Evolutionary conservation across 768 basidiomycete genomes (phyloP).

Genomic region (Chiua virens): DNA sequence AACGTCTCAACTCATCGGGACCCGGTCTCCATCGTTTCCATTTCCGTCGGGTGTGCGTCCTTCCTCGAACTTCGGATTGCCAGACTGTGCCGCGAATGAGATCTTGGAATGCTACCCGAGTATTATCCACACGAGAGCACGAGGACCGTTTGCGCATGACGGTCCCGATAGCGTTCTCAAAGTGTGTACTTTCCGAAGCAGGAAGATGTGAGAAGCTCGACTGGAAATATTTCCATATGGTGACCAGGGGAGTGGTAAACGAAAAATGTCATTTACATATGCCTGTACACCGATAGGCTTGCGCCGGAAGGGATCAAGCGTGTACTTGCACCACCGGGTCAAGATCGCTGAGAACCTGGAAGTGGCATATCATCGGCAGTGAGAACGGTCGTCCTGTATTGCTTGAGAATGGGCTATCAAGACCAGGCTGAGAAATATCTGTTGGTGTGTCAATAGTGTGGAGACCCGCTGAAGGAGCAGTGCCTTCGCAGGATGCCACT

Average conservation of each 20-base stretch:
- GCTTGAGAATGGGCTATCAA: constrained; percentile 13
- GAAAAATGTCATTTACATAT: constrained; percentile 15
- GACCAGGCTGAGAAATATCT: neutral
- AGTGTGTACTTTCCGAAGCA: neutral
- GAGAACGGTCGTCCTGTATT: constrained; percentile 10
- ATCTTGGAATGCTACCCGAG: neutral
- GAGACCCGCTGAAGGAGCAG: no score
- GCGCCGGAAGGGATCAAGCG: neutral
- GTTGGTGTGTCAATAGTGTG: neutral
- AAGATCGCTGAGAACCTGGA: constrained; percentile 11
- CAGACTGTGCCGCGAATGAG: neutral
- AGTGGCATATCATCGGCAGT: constrained; percentile 1
- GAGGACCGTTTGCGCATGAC: neutral
- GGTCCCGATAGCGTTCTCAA: constrained; percentile 10
- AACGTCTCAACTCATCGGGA: constrained; percentile 7
- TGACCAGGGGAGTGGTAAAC: neutral
- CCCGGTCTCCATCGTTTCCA: constrained; percentile 8
- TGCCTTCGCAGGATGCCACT: no score
- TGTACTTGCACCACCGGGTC: neutral
- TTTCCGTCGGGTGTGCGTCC: neutral
- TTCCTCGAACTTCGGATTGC: neutral
- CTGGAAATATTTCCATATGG: constrained; percentile 12
- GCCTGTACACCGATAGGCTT: constrained; percentile 13
- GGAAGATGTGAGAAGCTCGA: constrained; percentile 5
- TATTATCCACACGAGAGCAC: neutral